Percentiles rank a stretch among this genome's conserved stretches.
Conservation (phyloP, 2,329 filamentous ascomycete species). For the Calonectria crousiana region DNA sequence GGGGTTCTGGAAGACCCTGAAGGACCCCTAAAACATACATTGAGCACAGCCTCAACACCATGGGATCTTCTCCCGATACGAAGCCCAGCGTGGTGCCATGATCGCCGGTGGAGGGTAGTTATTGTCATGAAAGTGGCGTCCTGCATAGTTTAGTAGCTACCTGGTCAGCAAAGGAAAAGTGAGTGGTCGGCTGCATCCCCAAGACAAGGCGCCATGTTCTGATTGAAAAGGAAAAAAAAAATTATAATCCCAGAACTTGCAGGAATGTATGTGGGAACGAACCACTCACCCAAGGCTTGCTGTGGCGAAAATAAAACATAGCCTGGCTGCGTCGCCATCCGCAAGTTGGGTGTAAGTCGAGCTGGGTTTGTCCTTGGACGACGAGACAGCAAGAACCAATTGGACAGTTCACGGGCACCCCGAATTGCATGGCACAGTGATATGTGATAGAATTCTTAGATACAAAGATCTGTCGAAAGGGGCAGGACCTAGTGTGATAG, state of each 20-base stretch:
- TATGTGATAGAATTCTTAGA: not conserved
- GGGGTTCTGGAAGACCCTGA: conserved; percentile 22
- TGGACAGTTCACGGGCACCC: not conserved
- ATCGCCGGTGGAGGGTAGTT: not conserved
- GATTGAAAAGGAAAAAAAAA: not conserved
- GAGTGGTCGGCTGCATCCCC: not conserved
- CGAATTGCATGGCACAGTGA: not conserved
- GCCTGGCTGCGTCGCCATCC: not conserved
- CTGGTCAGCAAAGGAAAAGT: not conserved
- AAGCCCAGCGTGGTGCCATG: not conserved
- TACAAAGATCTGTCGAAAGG: not conserved
- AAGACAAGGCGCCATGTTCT: not conserved
- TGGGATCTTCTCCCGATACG: conserved; percentile 15
- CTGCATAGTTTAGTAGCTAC: not conserved
- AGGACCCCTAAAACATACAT: conserved; percentile 29
- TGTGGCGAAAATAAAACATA: not conserved
- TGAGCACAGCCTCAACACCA: conserved; percentile 27
- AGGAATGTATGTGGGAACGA: not conserved
- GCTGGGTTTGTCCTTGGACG: not conserved
- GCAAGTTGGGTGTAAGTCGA: not conserved
- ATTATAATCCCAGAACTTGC: not conserved
- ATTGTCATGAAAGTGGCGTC: conserved; percentile 4
- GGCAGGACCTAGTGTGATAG: not conserved
- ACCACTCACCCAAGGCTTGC: not conserved
- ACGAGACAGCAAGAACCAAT: not conserved